Conservation (phyloP, 768 basidiomycete species). For the Auricularia auricula-judae region DNA sequence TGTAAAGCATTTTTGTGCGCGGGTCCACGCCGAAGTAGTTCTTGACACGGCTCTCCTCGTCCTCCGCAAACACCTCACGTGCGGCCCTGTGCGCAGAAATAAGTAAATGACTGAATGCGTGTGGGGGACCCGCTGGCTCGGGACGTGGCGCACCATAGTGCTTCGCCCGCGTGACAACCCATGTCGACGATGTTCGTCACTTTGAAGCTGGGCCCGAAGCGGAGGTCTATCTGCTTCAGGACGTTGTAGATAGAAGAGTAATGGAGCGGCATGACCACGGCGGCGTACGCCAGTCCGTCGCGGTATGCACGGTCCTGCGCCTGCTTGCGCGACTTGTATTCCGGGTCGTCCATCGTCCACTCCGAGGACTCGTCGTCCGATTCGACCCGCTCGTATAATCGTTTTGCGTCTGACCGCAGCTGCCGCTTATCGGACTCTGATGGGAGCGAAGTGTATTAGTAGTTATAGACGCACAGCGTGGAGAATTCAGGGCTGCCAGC, state of each 20-base stretch:
- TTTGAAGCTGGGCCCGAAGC: constrained; percentile 53
- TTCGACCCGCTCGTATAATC: constrained; percentile 43
- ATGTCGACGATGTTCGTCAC: constrained; percentile 65
- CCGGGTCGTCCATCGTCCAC: constrained; percentile 34
- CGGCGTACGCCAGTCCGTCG: constrained; percentile 77
- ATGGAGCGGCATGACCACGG: constrained; percentile 76
- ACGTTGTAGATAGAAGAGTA: constrained; percentile 75
- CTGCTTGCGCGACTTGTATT: constrained; percentile 52
- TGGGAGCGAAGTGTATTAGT: constrained; percentile 7
- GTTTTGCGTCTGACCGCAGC: constrained; percentile 60
- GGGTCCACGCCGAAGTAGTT: constrained; percentile 71
- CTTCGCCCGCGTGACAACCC: constrained; percentile 76
- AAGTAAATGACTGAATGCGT: constrained; percentile 2
- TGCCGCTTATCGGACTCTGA: constrained; percentile 53
- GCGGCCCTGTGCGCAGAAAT: constrained; percentile 42
- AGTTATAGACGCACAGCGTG: neutral
- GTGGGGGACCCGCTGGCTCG: constrained; percentile 3
- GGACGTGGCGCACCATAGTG: constrained; percentile 53
- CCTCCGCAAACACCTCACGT: constrained; percentile 48
- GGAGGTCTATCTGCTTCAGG: constrained; percentile 49
- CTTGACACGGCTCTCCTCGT: constrained; percentile 22
- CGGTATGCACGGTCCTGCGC: constrained; percentile 47
- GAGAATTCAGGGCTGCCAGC: neutral
- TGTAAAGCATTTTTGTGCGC: constrained; percentile 53
- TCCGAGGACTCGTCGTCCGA: constrained; percentile 11